Evolutionary conservation across 805 yeast species (phyloP), one percentile per base, ranked within the genome.

Genomic region (Hanseniaspora lindneri): DNA sequence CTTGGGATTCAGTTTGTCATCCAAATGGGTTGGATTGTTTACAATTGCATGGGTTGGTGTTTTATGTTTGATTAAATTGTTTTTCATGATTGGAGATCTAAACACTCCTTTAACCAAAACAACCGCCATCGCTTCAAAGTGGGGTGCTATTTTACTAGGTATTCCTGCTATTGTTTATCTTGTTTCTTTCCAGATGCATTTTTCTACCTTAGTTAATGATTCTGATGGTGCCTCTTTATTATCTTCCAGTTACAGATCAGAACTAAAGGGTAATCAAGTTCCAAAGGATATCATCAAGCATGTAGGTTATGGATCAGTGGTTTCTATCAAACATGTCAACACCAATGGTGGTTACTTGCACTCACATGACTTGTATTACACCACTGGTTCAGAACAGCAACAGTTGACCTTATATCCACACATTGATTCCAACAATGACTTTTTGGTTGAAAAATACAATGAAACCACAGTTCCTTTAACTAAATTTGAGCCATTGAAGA

Each of bases 1-100:
- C n/a, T 65, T 83, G 51, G 94, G 92, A 47, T 67, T 82, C 51
- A 82, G 92, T 3, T 65, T 78, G 19, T 74, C 83, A 21, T 76
- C 88, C 28, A 83, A 83, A 64, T 83, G 92, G 92, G 92, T 83
- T 40, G 94, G 94, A 53, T 65, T 83, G 34, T 83, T 83, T 66
- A 83, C 94, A 17, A 60, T 83, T 50, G 81, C 81, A 3, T 83
- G 89, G 89, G 73, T 78, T 52, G 94, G 92, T 46, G 46, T 71
- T 2, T 61, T 73, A 51, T 80, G 82, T 58, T 60, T 73, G 16
- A 67, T 73, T 61, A 81, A 79, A 57, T 57, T 83, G 54, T 81
- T 88, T 88, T 73, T 81, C 54, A 61, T 76, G 51, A 60, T 81
- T 56, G 92, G 92, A 60, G 92, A 83, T 66, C 68, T 83, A 58